Conservation (phyloP, 2,329 filamentous ascomycete species). For the Neofusicoccum cordaticola region DNA sequence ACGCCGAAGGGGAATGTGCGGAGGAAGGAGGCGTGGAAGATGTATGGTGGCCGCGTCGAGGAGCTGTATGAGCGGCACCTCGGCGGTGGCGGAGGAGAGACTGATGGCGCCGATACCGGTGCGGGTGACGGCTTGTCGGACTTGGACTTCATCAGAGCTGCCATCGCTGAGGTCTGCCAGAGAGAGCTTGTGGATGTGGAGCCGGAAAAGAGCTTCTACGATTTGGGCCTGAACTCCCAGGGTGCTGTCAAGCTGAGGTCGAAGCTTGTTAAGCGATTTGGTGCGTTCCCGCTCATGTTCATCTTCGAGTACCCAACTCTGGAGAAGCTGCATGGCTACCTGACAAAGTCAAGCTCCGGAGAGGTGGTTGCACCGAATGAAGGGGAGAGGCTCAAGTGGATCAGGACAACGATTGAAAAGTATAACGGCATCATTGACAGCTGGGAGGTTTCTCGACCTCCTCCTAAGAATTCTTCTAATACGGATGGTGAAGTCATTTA, state of each 20-base stretch:
- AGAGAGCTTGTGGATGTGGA: neutral
- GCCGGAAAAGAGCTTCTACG: slow-evolving; percentile 11
- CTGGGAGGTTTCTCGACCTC: neutral
- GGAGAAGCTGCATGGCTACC: slow-evolving; percentile 19
- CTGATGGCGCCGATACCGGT: neutral
- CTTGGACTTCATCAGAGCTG: neutral
- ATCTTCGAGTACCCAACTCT: slow-evolving; percentile 31
- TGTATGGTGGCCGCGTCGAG: slow-evolving; percentile 26
- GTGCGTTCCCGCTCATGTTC: slow-evolving; percentile 26
- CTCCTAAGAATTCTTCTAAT: no score
- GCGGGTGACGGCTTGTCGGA: neutral
- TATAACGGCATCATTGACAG: neutral
- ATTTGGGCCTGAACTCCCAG: slow-evolving; percentile 17
- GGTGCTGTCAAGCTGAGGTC: slow-evolving; percentile 25
- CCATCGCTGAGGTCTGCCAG: neutral
- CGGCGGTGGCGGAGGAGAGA: neutral
- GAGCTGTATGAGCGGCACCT: slow-evolving; percentile 9
- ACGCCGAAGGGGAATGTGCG: slow-evolving; percentile 34
- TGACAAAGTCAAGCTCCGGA: neutral
- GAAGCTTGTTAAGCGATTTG: slow-evolving; percentile 23
- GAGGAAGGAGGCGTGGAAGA: slow-evolving; percentile 28
- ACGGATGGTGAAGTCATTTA: slow-evolving; percentile 10
- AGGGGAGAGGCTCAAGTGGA: neutral
- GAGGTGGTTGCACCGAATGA: neutral
- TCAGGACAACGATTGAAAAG: neutral